Percentiles rank a stretch among this genome's conserved stretches.
Evolutionary conservation across 768 basidiomycete species (phyloP).

Genomic region (Xerocomellus intermedius): DNA sequence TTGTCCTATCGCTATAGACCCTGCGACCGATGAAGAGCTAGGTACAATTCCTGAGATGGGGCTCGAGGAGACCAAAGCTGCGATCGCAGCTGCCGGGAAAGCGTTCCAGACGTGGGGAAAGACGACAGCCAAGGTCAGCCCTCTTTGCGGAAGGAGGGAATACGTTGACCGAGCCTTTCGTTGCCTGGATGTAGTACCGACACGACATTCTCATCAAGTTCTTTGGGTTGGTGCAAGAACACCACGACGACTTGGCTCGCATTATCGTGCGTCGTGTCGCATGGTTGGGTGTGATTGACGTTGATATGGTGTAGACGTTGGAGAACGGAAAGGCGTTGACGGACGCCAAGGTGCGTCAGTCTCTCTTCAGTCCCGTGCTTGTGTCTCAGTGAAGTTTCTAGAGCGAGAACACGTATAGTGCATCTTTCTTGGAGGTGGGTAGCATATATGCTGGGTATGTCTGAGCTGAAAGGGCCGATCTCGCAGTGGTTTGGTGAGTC

Average conservation of each 20-base stretch:
- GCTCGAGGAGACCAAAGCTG: slow-evolving; percentile 75
- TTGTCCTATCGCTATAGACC: slow-evolving; percentile 52
- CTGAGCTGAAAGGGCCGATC: slow-evolving; percentile 1
- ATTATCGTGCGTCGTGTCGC: slow-evolving; percentile 62
- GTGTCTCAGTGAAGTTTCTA: slow-evolving; percentile 24
- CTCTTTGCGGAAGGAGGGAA: neutral
- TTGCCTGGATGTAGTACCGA: slow-evolving; percentile 49
- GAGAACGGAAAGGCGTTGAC: slow-evolving; percentile 93
- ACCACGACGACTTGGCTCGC: slow-evolving; percentile 82
- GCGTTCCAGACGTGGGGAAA: slow-evolving; percentile 86
- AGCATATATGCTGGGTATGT: slow-evolving; percentile 1
- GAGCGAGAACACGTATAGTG: slow-evolving; percentile 84
- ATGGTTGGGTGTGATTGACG: neutral
- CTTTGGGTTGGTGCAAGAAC: slow-evolving; percentile 72
- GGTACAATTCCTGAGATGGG: slow-evolving; percentile 92
- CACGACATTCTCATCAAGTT: slow-evolving; percentile 84
- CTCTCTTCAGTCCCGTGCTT: neutral
- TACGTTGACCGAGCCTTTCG: neutral
- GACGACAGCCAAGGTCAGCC: slow-evolving; percentile 78
- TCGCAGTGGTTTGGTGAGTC: slow-evolving; percentile 75
- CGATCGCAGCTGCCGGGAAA: slow-evolving; percentile 75
- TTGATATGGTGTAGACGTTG: slow-evolving; percentile 56
- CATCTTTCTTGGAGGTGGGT: slow-evolving; percentile 78
- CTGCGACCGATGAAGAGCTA: slow-evolving; percentile 79
- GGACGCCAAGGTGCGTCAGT: slow-evolving; percentile 65